Evolutionary conservation across 257 asterid genomes (phyloP), one percentile per base, ranked within the genome.

Genomic region (Marsdenia floribunda): DNA sequence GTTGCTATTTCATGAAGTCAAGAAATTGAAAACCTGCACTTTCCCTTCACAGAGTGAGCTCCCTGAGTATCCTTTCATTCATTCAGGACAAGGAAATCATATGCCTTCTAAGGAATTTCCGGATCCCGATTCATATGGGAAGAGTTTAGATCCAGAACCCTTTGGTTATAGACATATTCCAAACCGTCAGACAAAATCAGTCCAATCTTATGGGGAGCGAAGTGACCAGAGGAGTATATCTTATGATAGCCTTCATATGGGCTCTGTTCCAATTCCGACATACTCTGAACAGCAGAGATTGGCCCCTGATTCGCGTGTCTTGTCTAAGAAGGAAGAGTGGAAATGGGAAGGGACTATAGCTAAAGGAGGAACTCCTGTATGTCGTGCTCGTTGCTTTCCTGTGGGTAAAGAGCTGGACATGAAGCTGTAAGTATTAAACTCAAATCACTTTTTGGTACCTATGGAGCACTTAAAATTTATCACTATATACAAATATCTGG

Each of bases 341-440:
- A 90, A 88, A 82, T 93, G 98, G 98, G 98, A 93, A 85, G 98
- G 98, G 63, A 81, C 89, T 80, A 88, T 93, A 76, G 92, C 91
- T 64, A 93, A 93, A 86, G 97, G 96, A 71, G 97, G 97, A 73
- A 88, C 87, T 73, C 76, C 91, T 37, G 88, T 93, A 68, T 93
- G 98, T 78, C 90, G 87, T 77, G 97, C 96, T 78, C 96, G 98
- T 73, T 91, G 98, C 88, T 93, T 93, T 79, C 98, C 97, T 44
- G 98, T 93, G 82, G 98, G 97, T 75, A 89, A 89, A 87, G 86
- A 87, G 70, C 85, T 93, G 58, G 98, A 90, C 65, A 82, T 91
- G 86, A 73, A 74, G 75, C 81, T 93, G 98, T 93, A 91, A 90
- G 98, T 89, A 68, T 57, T 73, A 42, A 15, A 44, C 57, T 69